Evolutionary conservation across 2,329 filamentous ascomycete genomes (phyloP), one percentile per base, ranked within the genome.

Genomic region (Pyrenophora seminiperda): DNA sequence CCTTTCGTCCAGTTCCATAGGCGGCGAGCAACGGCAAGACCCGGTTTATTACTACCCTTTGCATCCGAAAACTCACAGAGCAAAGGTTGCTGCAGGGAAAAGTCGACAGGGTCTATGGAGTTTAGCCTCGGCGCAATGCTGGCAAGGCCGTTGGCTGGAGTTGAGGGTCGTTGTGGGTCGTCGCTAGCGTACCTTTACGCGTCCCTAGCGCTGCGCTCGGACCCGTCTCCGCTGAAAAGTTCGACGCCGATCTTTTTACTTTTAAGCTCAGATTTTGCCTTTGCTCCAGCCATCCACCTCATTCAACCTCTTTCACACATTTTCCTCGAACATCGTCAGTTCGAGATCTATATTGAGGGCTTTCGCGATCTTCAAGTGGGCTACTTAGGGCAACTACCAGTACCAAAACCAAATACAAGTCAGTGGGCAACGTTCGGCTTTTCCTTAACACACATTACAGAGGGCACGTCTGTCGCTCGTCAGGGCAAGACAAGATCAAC

Each of bases 341-440:
- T 65, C 60, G 60, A 62, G 50, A 53, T 48, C 53, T 41, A 50
- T 45, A 56, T 63, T 61, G 66, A 63, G 66, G 64, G 62, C 63
- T 70, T 65, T 54, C 55, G 62, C 62, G 62, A 61, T 58, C 63
- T 66, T 59, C 59, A 65, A 61, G 66, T 61, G 65, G 64, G 66
- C 62, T 66, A 68, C 65, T 66, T 68, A 68, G 67, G 66, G 63
- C 58, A 53, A 49, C 58, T 60, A 54, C 54, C 41, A 54, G 43
- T 66, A 68, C 62, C 65, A 70, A 62, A 70, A 63, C 53, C 64
- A 64, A 56, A 62, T 54, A 52, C 69, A 73, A 72, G 70, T 73
- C 63, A 73, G 72, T 73, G 70, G 71, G 71, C 71, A 73, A 65
- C 58, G 65, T 67, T 65, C 62, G 67, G 66, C 50, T 57, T 72